These are phyloP conservation scores for Pichia ethanolica DNA, from an alignment of 805 yeast species.

Conservation along the genomic window DNA sequence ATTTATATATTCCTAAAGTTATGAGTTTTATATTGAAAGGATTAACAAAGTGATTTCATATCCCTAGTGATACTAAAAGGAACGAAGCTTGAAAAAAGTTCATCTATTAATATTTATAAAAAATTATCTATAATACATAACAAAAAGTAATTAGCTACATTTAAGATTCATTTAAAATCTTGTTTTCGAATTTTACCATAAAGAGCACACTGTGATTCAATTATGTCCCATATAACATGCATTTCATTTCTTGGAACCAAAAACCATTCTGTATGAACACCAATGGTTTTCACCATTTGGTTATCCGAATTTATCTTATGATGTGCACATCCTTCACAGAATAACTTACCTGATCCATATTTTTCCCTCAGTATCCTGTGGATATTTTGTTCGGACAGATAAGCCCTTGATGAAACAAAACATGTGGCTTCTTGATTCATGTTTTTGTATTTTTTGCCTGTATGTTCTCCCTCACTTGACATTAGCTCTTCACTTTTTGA, in stretches of 20 bases:
- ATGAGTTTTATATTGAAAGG: too few species aligned
- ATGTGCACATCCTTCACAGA: conserved; percentile 38
- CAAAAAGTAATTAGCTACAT: too few species aligned
- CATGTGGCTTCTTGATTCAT: conserved; percentile 23
- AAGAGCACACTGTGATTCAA: conserved; percentile 7
- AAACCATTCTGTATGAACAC: conserved; percentile 49
- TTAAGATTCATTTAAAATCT: too few species aligned
- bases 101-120: too few species aligned
- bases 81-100: too few species aligned
- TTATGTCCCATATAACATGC: conserved; percentile 19
- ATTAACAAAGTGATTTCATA: too few species aligned
- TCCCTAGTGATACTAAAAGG: too few species aligned
- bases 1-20: too few species aligned
- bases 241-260: conserved; percentile 39
- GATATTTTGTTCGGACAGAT: conserved; percentile 34
- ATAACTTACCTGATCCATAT: conserved; percentile 43
- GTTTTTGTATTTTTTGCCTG: conserved; percentile 1
- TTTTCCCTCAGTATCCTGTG: conserved; percentile 31
- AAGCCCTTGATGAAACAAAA: conserved; percentile 29
- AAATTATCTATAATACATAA: too few species aligned
- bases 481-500: background rate
- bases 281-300: conserved; percentile 1
- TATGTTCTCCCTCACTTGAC: background rate
- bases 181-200: too few species aligned
- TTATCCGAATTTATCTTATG: conserved; percentile 1